Evolutionary conservation across 2,329 filamentous ascomycete genomes (phyloP).

Genomic region (Onygenales sp.): DNA sequence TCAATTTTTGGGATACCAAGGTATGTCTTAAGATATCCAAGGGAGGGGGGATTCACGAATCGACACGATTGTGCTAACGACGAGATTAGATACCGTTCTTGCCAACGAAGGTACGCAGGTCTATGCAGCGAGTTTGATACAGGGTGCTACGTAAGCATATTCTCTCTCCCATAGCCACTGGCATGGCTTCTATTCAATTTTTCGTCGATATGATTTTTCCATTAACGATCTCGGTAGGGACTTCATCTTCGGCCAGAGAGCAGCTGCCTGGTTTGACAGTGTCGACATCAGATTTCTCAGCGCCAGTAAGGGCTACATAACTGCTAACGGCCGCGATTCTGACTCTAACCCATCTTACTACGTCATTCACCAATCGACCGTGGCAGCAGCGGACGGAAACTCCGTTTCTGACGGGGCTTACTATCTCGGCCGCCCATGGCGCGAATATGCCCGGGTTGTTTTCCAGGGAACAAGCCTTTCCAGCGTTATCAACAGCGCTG

Average conservation of each 20-base stretch:
- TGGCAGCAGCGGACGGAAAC: slow-evolving; percentile 26
- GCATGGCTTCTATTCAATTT: background rate
- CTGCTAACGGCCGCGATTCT: slow-evolving; percentile 36
- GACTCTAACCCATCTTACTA: slow-evolving; percentile 38
- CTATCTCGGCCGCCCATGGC: slow-evolving; percentile 44
- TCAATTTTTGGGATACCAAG: slow-evolving; percentile 46
- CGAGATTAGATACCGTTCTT: slow-evolving; percentile 39
- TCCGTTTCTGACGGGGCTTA: slow-evolving; percentile 30
- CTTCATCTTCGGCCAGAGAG: slow-evolving; percentile 50
- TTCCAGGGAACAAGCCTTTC: slow-evolving; percentile 27
- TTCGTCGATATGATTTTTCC: no score
- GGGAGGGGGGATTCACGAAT: background rate
- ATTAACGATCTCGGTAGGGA: slow-evolving; percentile 24
- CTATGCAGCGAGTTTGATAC: slow-evolving; percentile 48
- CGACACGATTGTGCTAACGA: background rate
- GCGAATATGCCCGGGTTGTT: slow-evolving; percentile 38
- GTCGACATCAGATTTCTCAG: slow-evolving; percentile 40
- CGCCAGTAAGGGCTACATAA: slow-evolving; percentile 35
- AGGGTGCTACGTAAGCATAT: slow-evolving; percentile 38
- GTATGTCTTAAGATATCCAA: background rate
- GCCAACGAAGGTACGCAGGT: slow-evolving; percentile 44
- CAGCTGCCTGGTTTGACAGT: slow-evolving; percentile 43
- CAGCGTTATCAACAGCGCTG: slow-evolving; percentile 5
- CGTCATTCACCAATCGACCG: slow-evolving; percentile 45
- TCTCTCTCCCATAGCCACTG: background rate